Evolutionary conservation across 768 basidiomycete genomes (phyloP).

Genomic region (Pleurotus platypus): DNA sequence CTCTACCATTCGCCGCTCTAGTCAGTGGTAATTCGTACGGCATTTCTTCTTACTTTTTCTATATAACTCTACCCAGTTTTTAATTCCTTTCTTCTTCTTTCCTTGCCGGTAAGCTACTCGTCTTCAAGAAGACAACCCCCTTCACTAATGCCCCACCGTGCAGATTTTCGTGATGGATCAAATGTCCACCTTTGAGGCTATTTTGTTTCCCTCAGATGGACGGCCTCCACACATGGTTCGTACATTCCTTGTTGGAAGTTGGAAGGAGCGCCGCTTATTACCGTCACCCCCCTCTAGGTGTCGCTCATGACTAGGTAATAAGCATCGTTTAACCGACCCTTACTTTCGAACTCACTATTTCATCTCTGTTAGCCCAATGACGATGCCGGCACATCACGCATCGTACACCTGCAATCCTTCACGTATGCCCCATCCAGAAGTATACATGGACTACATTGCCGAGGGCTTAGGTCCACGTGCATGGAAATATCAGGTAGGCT

Average conservation of each 20-base stretch:
- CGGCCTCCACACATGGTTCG: constrained; percentile 67
- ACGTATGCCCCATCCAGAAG: constrained; percentile 79
- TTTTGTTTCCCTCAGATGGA: constrained; percentile 77
- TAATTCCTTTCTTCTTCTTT: constrained; percentile 4
- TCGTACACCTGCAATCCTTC: constrained; percentile 43
- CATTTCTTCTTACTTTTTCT: constrained; percentile 11
- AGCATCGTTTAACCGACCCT: constrained; percentile 2
- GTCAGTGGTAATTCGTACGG: constrained; percentile 13
- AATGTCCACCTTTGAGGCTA: constrained; percentile 59
- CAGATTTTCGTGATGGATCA: constrained; percentile 51
- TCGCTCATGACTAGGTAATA: constrained; percentile 69
- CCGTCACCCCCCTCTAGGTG: neutral
- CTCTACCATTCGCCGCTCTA: constrained; percentile 17
- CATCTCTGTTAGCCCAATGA: constrained; percentile 33
- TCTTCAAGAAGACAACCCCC: neutral
- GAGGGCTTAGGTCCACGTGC: constrained; percentile 64
- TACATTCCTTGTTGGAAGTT: neutral
- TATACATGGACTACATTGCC: constrained; percentile 80
- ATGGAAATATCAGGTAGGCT: constrained; percentile 69
- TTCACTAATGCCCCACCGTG: neutral
- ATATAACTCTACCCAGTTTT: constrained; percentile 13
- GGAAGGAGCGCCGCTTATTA: neutral
- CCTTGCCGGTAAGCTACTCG: constrained; percentile 2
- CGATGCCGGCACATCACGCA: constrained; percentile 39
- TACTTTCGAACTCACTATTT: constrained; percentile 8